Conservation (phyloP, 176 grass and related monocot species). For the Sorghum bicolor region Sorghum_bicolor_NCBIv3 NC_012873.2:3096001-3096500, state of each 20-base stretch:
- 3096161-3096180: neutral
- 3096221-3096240: neutral
- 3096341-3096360: neutral
- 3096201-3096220: neutral
- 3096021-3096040: conserved; percentile 62
- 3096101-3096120: conserved; percentile 80
- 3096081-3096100: conserved; percentile 54
- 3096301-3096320: conserved; percentile 18
- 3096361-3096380: conserved; percentile 29
- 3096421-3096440: neutral
- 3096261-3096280: neutral
- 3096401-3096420: neutral
- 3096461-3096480: too few relatives aligned
- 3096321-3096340: neutral
- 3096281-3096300: neutral
- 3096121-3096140: conserved; percentile 42
- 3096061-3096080: conserved; percentile 52
- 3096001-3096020: neutral
- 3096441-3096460: neutral
- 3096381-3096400: too few relatives aligned
- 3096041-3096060: conserved; percentile 56
- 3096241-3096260: neutral
- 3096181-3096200: neutral
- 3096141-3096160: neutral
- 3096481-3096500: neutral